Evolutionary conservation across 352 stramenopile genomes (phyloP).

Genomic region (Aphanomyces cochlioides): DNA sequence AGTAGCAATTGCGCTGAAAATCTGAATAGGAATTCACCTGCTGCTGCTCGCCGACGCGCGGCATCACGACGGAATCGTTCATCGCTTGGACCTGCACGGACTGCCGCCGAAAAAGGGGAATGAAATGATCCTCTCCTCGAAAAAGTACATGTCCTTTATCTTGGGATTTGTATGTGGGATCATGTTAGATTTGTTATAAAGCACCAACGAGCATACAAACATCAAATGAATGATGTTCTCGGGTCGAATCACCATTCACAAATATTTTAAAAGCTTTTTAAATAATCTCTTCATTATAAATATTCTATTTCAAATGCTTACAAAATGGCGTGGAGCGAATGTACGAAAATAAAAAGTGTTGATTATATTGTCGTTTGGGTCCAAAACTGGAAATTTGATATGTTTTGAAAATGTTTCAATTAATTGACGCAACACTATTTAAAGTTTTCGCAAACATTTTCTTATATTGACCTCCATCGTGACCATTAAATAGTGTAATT

Average conservation of each 20-base stretch:
- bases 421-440: too few relatives aligned
- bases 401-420: too few relatives aligned
- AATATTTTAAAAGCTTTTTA: conserved; percentile 5
- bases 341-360: too few relatives aligned
- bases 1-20: conserved; percentile 30
- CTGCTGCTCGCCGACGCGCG: conserved; percentile 13
- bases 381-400: too few relatives aligned
- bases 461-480: too few relatives aligned
- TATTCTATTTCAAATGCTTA: not conserved
- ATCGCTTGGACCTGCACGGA: not conserved
- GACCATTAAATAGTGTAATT: too few relatives aligned
- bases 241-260: not conserved
- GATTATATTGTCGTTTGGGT: too few relatives aligned
- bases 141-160: not conserved
- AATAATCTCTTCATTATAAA: not conserved
- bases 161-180: not conserved
- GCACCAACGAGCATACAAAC: not conserved
- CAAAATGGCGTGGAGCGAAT: too few relatives aligned
- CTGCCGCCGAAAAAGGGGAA: conserved; percentile 11
- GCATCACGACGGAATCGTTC: conserved; percentile 22
- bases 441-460: too few relatives aligned
- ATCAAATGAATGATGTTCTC: not conserved
- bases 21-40: conserved; percentile 26
- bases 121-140: not conserved
- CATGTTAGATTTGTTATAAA: conserved; percentile 9